Evolutionary conservation across 176 grass and related monocot species (phyloP), one percentile per base, ranked within the genome.

Genomic region (Cocos nucifera): DNA sequence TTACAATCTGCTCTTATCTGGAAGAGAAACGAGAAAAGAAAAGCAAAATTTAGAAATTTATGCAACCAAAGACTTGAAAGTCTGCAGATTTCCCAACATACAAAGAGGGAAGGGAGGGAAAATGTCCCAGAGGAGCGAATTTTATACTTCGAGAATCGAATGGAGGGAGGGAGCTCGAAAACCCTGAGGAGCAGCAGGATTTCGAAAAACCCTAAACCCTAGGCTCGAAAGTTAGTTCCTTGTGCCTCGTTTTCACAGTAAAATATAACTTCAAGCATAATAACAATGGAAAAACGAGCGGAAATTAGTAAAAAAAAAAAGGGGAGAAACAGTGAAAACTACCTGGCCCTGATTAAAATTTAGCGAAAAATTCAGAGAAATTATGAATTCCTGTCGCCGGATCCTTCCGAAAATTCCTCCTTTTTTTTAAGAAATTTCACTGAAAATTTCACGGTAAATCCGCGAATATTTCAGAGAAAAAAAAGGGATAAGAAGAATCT

Each of bases 141-240:
- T 77, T 63, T 63, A 3, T 6, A 70, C 65, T 20, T 44, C 50
- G 76, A 51, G 64, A 67, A 76, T 66, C 28, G 67, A 54, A 77
- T 26, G 54, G 9, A 50, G 24, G 55, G 8, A 9, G 28, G 28
- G 51, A 70, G 54, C 69, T 78, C 63, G 63, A 76, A 22, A 44
- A 44, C 35, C 35, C 10, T 16, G 32, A 12, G 58, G 56, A 50
- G 55, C 32, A 35, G 49, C 58, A 66, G 66, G 52, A 83, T 22
- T 53, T 77, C 66, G 56, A 44, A 79, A 79, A 60, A 30, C 76
- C 65, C 66, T 73, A 83, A 87, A 75, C 53, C 66, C 29, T 5
- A 74, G 20, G 66, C 57, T 16, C 50, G 69, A 65, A 49, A 85
- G 77, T 77, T 27, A 49, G 29, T 63, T 54, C 50, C 25, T 63